Evolutionary conservation across 2,329 filamentous ascomycete species (phyloP).

Genomic region (Dothideomycetes sp.): DNA sequence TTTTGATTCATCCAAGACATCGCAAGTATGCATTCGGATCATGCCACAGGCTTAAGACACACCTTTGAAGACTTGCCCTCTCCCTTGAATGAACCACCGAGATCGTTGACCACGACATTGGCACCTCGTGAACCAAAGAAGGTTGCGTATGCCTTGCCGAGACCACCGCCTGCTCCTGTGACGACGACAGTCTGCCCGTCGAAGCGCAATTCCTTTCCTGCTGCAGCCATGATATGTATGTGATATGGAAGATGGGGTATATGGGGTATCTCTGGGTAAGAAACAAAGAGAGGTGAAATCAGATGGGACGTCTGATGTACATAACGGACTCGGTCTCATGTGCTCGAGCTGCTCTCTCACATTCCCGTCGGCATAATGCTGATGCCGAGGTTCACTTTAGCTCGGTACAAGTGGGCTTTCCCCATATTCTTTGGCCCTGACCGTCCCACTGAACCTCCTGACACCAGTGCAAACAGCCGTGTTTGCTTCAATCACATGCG

Average conservation of each 20-base stretch:
- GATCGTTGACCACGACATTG: constrained; percentile 92
- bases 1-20: too few relatives aligned
- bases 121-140: constrained; percentile 91
- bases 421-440: too few relatives aligned
- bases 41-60: constrained; percentile 17
- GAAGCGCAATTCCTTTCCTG: constrained; percentile 47
- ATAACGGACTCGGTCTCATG: constrained; percentile 3
- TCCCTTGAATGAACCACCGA: constrained; percentile 86
- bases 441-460: too few relatives aligned
- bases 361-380: constrained; percentile 3
- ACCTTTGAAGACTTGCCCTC: constrained; percentile 83
- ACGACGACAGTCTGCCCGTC: constrained; percentile 85
- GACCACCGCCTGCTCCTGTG: constrained; percentile 72
- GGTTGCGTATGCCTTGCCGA: constrained; percentile 71
- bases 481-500: too few relatives aligned
- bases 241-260: constrained; percentile 5
- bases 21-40: neutral
- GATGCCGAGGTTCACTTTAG: constrained; percentile 1
- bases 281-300: constrained; percentile 4
- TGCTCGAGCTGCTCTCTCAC: constrained; percentile 4
- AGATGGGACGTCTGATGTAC: too few relatives aligned
- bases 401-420: constrained; percentile 5
- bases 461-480: too few relatives aligned
- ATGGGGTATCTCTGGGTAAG: constrained; percentile 1
- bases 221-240: too few relatives aligned